A percentile compares a stretch with the other conserved stretches of the same genome.
Evolutionary conservation across 208 protist species (phyloP).

Genomic region (Vickermania ingenoplastis): DNA sequence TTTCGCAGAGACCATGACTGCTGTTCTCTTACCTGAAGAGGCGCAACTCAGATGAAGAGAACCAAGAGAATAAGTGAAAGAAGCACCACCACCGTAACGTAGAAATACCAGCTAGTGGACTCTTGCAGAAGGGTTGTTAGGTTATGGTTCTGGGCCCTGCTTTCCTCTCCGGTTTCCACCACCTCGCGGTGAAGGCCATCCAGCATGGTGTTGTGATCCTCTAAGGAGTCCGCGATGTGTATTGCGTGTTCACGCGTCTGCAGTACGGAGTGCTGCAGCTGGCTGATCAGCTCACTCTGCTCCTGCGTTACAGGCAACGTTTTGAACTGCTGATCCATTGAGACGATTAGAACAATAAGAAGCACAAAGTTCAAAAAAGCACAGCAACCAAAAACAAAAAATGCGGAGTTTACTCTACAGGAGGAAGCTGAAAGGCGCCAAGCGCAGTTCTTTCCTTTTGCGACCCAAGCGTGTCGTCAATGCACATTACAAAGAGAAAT

Average conservation of each 20-base stretch:
- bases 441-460: too few species aligned
- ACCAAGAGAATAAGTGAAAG: constrained; percentile 64
- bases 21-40: not conserved
- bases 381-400: too few species aligned
- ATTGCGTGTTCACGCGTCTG: constrained; percentile 74
- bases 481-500: too few species aligned
- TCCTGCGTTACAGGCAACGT: constrained; percentile 8
- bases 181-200: constrained; percentile 51
- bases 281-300: constrained; percentile 71
- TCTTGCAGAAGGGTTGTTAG: constrained; percentile 56
- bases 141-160: constrained; percentile 67
- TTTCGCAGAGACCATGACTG: too few species aligned
- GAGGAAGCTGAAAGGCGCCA: too few species aligned
- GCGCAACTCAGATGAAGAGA: constrained; percentile 48
- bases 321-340: not conserved
- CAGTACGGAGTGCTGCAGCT: constrained; percentile 77
- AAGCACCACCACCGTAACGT: constrained; percentile 44
- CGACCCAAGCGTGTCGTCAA: too few species aligned
- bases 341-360: too few species aligned
- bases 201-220: constrained; percentile 71
- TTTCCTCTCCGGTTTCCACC: constrained; percentile 46
- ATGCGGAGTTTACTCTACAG: too few species aligned
- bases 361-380: too few species aligned
- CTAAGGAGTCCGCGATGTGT: constrained; percentile 58
- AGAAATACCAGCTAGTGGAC: constrained; percentile 68